phyloP scores from a whole-genome alignment of 2,329 filamentous ascomycete species.

The Cyphellophora europaea region DNA sequence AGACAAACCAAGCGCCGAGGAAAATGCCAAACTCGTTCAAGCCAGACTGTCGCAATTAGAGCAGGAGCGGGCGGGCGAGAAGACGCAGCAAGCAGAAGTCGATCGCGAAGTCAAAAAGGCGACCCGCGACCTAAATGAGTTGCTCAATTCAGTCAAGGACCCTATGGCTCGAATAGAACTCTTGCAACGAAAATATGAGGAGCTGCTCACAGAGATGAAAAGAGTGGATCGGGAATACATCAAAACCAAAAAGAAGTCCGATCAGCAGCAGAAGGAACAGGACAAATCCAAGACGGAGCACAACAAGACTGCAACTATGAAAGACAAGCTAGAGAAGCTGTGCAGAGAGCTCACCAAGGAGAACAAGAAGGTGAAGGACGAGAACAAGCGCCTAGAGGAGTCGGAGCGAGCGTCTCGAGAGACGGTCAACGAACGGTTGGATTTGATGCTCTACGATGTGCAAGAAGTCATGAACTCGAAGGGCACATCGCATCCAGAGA shows the following conservation, averaged over 20 bases:
- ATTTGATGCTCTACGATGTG: constrained; percentile 70
- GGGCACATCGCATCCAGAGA: constrained; percentile 69
- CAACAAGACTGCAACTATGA: constrained; percentile 80
- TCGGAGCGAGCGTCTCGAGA: constrained; percentile 73
- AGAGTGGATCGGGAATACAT: constrained; percentile 85
- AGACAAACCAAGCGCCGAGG: constrained; percentile 79
- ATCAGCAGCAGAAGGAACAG: constrained; percentile 93
- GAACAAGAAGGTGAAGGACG: constrained; percentile 97
- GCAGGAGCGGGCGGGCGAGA: constrained; percentile 83
- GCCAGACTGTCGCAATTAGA: constrained; percentile 94
- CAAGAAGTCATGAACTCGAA: constrained; percentile 84
- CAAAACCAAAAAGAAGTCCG: constrained; percentile 91
- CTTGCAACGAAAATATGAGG: constrained; percentile 81
- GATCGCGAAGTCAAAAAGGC: constrained; percentile 92
- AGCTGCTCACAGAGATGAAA: constrained; percentile 90
- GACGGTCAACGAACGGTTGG: constrained; percentile 77
- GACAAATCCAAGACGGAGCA: constrained; percentile 81
- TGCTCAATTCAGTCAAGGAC: constrained; percentile 80
- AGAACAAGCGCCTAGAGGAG: constrained; percentile 86
- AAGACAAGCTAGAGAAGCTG: constrained; percentile 94
- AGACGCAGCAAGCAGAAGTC: constrained; percentile 92
- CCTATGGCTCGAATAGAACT: constrained; percentile 86
- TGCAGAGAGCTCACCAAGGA: constrained; percentile 91
- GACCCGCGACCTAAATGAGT: constrained; percentile 78
- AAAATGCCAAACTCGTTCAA: constrained; percentile 83